phyloP scores from a whole-genome alignment of 2,329 filamentous ascomycete species.

The Cytospora piceae region DNA sequence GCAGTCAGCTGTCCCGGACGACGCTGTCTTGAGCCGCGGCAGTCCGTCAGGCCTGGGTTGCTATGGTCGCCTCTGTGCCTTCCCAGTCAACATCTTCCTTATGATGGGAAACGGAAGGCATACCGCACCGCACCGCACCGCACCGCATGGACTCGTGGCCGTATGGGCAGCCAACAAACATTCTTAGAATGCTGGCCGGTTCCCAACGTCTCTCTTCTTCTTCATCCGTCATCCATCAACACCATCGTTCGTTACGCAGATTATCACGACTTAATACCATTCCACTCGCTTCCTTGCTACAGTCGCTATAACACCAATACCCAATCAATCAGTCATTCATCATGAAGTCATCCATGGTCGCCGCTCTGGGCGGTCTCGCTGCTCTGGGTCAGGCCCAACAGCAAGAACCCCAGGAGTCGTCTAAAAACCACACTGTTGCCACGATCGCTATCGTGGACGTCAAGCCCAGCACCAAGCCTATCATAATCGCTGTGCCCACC shows the following conservation, averaged over 20 bases:
- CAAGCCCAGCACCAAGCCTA: background rate
- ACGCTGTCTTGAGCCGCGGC: background rate
- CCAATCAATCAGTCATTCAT: background rate
- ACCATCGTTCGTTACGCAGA: background rate
- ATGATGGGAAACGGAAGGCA: background rate
- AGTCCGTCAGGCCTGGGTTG: background rate
- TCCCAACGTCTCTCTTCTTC: background rate
- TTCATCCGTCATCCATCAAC: background rate
- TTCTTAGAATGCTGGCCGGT: background rate
- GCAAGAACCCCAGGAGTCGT: background rate
- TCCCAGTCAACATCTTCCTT: background rate
- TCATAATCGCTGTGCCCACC: conserved; percentile 13
- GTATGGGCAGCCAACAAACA: background rate
- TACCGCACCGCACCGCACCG: background rate
- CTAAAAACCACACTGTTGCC: background rate
- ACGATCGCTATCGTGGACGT: background rate
- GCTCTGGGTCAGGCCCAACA: conserved; percentile 1
- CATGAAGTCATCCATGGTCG: conserved; percentile 11
- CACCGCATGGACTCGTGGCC: background rate
- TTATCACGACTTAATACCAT: background rate
- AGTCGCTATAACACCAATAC: background rate
- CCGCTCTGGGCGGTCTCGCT: background rate
- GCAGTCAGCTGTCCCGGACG: background rate
- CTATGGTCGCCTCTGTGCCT: background rate
- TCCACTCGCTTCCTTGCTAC: conserved; percentile 8